Percentiles rank a stretch among this genome's conserved stretches.
Evolutionary conservation across 441 rosid species (phyloP).

Genomic region (Isatis lusitanica): DNA sequence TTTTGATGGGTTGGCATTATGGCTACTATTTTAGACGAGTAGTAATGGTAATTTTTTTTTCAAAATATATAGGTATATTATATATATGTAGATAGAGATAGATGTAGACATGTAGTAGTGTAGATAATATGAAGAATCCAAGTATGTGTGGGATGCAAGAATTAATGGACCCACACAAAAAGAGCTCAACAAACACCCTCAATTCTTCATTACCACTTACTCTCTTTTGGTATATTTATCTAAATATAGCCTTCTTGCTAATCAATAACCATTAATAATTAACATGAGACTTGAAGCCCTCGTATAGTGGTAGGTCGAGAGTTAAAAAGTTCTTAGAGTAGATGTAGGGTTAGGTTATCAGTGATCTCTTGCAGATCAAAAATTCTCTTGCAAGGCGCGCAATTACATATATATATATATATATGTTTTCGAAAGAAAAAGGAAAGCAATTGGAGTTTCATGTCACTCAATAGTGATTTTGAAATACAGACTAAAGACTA

Average conservation of each 20-base stretch:
- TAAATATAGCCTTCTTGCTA: background rate
- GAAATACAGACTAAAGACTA: background rate
- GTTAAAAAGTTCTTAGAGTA: background rate
- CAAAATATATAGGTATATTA: too few relatives aligned
- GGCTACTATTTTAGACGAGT: too few relatives aligned
- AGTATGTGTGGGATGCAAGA: background rate
- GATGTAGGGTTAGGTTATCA: background rate
- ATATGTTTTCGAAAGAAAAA: background rate
- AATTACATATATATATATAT: too few relatives aligned
- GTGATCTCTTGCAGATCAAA: background rate
- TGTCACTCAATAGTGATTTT: background rate
- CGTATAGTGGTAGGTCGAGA: background rate
- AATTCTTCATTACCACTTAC: background rate
- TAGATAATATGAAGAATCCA: background rate
- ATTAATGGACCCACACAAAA: background rate
- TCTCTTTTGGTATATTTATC: background rate
- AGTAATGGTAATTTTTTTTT: too few relatives aligned
- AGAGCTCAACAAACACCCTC: background rate
- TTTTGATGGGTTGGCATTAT: too few relatives aligned
- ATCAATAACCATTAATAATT: background rate
- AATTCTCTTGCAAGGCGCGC: background rate
- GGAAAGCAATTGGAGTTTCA: too few relatives aligned
- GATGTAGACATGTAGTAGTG: background rate
- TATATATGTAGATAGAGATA: background rate
- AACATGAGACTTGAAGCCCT: background rate